phyloP scores from a whole-genome alignment of 2,329 filamentous ascomycete species.

The Cordyceps fumosorosea region DNA sequence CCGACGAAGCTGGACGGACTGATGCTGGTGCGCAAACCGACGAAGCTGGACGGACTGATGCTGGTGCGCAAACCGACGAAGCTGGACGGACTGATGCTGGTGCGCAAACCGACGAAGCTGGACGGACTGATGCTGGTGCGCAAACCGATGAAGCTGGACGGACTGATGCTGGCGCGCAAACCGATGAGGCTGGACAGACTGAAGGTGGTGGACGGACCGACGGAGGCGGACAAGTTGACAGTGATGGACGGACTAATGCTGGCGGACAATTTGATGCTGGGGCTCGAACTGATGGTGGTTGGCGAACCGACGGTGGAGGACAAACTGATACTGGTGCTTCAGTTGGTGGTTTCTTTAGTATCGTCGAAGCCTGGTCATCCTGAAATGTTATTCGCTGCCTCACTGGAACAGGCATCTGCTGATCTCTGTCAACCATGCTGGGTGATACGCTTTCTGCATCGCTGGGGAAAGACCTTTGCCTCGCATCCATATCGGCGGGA shows the following conservation, averaged over 20 bases:
- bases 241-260: not conserved
- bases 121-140: too few species aligned
- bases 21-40: not conserved
- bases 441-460: not conserved
- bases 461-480: slow-evolving; percentile 12
- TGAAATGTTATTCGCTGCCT: slow-evolving; percentile 5
- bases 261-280: not conserved
- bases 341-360: not conserved
- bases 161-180: too few species aligned
- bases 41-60: not conserved
- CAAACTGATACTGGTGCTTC: not conserved
- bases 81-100: not conserved
- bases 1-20: not conserved
- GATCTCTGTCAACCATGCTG: not conserved
- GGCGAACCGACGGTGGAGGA: not conserved
- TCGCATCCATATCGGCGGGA: slow-evolving; percentile 43
- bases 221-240: too few species aligned
- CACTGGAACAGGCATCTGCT: not conserved
- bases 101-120: too few species aligned
- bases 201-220: not conserved
- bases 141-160: too few species aligned
- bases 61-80: not conserved
- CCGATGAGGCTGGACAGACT: not conserved
- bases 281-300: not conserved
- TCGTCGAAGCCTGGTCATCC: not conserved